A percentile compares a stretch with the other conserved stretches of the same genome.
These are phyloP conservation scores for Podosphaera leucotricha DNA, from an alignment of 2,329 filamentous ascomycete genomes.

Conservation along the genomic window DNA sequence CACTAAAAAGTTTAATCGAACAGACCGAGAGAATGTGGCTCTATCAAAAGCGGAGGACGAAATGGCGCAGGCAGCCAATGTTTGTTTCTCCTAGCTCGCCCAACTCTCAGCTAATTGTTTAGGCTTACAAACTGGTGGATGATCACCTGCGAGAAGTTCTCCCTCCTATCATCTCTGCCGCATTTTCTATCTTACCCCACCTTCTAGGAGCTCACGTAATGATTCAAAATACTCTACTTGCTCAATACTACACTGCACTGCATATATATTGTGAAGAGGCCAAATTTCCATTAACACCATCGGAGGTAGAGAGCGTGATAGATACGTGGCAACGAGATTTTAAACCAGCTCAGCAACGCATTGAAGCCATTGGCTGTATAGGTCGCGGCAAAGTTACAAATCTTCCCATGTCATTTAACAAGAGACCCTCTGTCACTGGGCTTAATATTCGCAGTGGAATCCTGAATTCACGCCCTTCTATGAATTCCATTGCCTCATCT, in stretches of 20 bases:
- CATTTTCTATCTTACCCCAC: slow-evolving; percentile 51
- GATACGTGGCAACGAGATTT: slow-evolving; percentile 40
- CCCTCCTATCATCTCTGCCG: slow-evolving; percentile 44
- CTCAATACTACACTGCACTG: slow-evolving; percentile 53
- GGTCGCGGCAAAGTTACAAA: slow-evolving; percentile 42
- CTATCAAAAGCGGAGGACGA: slow-evolving; percentile 51
- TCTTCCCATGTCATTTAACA: slow-evolving; percentile 21
- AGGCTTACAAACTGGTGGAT: slow-evolving; percentile 56
- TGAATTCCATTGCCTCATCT: background rate
- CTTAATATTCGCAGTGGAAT: slow-evolving; percentile 17
- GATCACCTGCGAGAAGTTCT: slow-evolving; percentile 47
- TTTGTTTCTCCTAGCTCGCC: slow-evolving; percentile 17
- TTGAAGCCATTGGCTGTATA: slow-evolving; percentile 41
- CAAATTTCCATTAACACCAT: slow-evolving; percentile 46
- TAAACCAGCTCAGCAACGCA: slow-evolving; percentile 36
- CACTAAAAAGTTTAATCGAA: slow-evolving; percentile 44
- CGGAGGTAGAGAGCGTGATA: slow-evolving; percentile 48
- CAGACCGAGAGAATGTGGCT: slow-evolving; percentile 47
- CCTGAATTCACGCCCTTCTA: slow-evolving; percentile 19
- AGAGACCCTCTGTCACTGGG: slow-evolving; percentile 10
- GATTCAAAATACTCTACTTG: slow-evolving; percentile 56
- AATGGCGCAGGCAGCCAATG: slow-evolving; percentile 37
- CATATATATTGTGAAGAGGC: slow-evolving; percentile 49
- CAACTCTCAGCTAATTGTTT: background rate
- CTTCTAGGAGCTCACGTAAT: slow-evolving; percentile 47